Conservation (phyloP, 2,329 filamentous ascomycete species). For the Cytospora chrysosperma region DNA sequence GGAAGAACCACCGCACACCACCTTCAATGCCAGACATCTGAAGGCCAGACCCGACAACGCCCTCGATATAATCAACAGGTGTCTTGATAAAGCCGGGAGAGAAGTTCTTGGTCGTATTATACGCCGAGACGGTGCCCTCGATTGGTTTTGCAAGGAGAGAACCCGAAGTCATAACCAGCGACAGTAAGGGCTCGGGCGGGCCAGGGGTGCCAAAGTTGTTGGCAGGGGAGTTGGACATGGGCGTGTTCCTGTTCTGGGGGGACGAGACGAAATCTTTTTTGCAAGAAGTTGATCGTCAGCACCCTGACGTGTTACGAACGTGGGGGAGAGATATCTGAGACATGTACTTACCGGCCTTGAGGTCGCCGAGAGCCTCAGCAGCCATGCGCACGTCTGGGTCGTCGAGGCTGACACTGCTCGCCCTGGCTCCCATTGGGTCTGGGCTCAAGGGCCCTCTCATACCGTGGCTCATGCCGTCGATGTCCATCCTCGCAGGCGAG, state of each 20-base stretch:
- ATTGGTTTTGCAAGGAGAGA: slow-evolving; percentile 84
- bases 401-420: slow-evolving; percentile 57
- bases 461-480: slow-evolving; percentile 42
- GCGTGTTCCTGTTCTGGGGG: slow-evolving; percentile 48
- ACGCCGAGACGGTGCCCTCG: slow-evolving; percentile 79
- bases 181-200: slow-evolving; percentile 72
- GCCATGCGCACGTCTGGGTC: slow-evolving; percentile 68
- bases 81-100: slow-evolving; percentile 78
- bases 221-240: slow-evolving; percentile 41
- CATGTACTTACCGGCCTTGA: slow-evolving; percentile 63
- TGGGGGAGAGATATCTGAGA: background rate
- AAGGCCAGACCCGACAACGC: slow-evolving; percentile 80
- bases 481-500: slow-evolving; percentile 49
- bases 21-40: slow-evolving; percentile 85
- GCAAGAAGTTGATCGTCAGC: background rate
- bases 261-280: slow-evolving; percentile 67
- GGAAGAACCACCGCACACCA: slow-evolving; percentile 79
- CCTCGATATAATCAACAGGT: slow-evolving; percentile 88
- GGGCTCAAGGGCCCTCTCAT: slow-evolving; percentile 47
- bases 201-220: slow-evolving; percentile 37
- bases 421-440: slow-evolving; percentile 44
- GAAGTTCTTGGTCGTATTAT: slow-evolving; percentile 85
- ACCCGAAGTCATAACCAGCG: slow-evolving; percentile 83
- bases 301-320: background rate
- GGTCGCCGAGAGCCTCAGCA: slow-evolving; percentile 72